These are phyloP conservation scores for Helminthosporium solani DNA, from an alignment of 2,329 filamentous ascomycete genomes.

Conservation along the genomic window DNA sequence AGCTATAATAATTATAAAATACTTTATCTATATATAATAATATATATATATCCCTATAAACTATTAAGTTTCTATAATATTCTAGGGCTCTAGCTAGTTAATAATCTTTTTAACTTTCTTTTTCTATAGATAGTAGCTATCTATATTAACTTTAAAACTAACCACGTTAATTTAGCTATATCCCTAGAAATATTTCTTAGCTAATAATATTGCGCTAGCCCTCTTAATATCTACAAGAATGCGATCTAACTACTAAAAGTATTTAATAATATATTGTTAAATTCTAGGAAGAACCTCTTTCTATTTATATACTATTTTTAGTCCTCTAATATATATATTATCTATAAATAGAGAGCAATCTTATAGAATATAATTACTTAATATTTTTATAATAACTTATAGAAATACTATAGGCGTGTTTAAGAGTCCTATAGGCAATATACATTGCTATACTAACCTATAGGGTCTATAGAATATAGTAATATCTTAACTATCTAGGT, in stretches of 20 bases:
- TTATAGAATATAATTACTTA: background rate
- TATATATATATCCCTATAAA: too few species aligned
- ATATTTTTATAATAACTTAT: background rate
- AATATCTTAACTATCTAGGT: background rate
- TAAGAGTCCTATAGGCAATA: background rate
- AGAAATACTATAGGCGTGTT: background rate
- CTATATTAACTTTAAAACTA: conserved; percentile 9
- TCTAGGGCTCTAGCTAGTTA: too few species aligned
- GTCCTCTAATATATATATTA: background rate
- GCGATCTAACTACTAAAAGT: conserved; percentile 5
- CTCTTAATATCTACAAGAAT: conserved; percentile 10
- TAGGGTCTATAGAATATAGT: background rate
- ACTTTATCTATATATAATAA: too few species aligned
- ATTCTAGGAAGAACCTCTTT: background rate
- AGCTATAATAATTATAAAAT: too few species aligned
- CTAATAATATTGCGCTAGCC: conserved; percentile 5
- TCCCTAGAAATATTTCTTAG: conserved; percentile 1
- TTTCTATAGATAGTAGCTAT: background rate
- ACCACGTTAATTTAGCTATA: conserved; percentile 9
- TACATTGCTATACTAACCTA: background rate
- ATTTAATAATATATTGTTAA: background rate
- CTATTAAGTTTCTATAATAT: too few species aligned
- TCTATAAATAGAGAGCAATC: background rate
- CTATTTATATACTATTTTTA: background rate
- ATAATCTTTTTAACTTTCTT: too few species aligned